phyloP scores from a whole-genome alignment of 805 yeast species.

The Hanseniaspora pseudoguilliermondii region DNA sequence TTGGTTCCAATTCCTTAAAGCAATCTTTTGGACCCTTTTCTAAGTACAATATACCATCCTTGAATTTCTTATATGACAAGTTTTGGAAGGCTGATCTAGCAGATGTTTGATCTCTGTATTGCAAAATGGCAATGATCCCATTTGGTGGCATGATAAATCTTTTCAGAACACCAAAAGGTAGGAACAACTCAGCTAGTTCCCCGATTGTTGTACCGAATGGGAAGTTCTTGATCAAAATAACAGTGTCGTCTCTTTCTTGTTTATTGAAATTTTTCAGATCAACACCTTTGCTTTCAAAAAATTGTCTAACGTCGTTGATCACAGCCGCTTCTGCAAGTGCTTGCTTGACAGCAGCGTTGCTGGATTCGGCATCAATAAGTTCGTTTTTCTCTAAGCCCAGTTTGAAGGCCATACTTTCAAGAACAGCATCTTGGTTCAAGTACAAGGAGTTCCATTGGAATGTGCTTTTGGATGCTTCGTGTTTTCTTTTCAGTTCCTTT shows the following conservation, averaged over 20 bases:
- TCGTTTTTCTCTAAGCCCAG: constrained; percentile 75
- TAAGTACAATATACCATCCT: constrained; percentile 72
- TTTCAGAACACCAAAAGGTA: constrained; percentile 65
- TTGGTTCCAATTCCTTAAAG: constrained; percentile 47
- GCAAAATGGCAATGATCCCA: constrained; percentile 90
- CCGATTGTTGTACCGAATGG: constrained; percentile 73
- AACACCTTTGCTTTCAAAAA: constrained; percentile 74
- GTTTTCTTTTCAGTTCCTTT: constrained; percentile 67
- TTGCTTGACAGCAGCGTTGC: constrained; percentile 85
- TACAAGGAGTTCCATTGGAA: constrained; percentile 93
- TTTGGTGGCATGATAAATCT: constrained; percentile 88
- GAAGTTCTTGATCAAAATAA: constrained; percentile 77
- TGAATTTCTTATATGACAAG: constrained; percentile 75
- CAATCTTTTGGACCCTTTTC: constrained; percentile 88
- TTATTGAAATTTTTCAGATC: constrained; percentile 60
- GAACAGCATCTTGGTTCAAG: constrained; percentile 81
- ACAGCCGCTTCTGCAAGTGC: constrained; percentile 96
- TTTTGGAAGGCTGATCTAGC: constrained; percentile 86
- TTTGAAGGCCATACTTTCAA: constrained; percentile 75
- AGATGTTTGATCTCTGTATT: constrained; percentile 65
- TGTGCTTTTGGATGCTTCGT: constrained; percentile 71
- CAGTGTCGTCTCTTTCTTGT: constrained; percentile 54
- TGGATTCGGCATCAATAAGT: constrained; percentile 73
- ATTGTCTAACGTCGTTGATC: constrained; percentile 77
- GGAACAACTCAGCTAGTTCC: constrained; percentile 71